These are phyloP conservation scores for Gamsiella multidivaricata DNA, from an alignment of 192 early-diverging fungal genomes.

Conservation along the genomic window DNA sequence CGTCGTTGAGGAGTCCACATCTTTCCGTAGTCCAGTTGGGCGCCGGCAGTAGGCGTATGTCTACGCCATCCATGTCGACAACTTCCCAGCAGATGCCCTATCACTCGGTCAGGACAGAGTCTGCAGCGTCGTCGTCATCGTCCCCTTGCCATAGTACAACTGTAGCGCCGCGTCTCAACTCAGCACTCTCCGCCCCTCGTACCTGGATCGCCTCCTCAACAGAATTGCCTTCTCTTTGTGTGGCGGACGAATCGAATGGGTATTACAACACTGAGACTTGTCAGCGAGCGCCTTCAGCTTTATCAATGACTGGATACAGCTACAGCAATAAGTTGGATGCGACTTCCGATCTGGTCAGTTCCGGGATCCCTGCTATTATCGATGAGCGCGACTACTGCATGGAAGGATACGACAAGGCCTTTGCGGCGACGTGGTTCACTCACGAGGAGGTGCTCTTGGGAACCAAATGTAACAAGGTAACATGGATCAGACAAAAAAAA, in stretches of 20 bases:
- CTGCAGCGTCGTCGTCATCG: not conserved
- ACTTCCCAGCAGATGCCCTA: slow-evolving; percentile 8
- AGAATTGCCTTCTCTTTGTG: not conserved
- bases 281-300: not conserved
- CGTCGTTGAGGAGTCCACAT: slow-evolving; percentile 22
- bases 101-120: not conserved
- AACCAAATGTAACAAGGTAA: slow-evolving; percentile 70
- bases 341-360: slow-evolving; percentile 17
- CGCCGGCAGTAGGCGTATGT: slow-evolving; percentile 37
- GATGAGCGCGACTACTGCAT: slow-evolving; percentile 31
- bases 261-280: not conserved
- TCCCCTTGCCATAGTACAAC: not conserved
- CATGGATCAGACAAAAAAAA: not conserved
- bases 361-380: slow-evolving; percentile 31
- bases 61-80: slow-evolving; percentile 21
- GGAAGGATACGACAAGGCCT: slow-evolving; percentile 65
- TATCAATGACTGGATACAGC: not conserved
- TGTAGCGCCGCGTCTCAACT: slow-evolving; percentile 2
- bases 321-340: not conserved
- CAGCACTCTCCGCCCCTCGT: slow-evolving; percentile 7
- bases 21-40: slow-evolving; percentile 22
- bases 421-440: slow-evolving; percentile 65
- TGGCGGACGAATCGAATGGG: slow-evolving; percentile 14
- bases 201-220: slow-evolving; percentile 27
- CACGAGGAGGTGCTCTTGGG: slow-evolving; percentile 65